Evolutionary conservation across 352 stramenopile genomes (phyloP).

Genomic region (Pythium dissotocum): DNA sequence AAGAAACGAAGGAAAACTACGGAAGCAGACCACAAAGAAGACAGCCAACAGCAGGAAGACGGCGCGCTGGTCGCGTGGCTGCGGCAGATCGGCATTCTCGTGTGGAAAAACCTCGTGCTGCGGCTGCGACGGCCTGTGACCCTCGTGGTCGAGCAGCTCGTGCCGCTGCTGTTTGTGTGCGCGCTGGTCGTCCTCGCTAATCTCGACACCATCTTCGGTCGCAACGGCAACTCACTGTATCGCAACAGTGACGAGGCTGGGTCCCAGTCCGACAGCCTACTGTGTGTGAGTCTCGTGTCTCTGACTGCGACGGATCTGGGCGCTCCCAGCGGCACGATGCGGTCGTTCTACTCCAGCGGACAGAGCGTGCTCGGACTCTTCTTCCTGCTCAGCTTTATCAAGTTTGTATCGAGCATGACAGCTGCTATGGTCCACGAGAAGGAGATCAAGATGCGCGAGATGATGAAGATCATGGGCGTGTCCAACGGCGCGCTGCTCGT

Average conservation of each 20-base stretch:
- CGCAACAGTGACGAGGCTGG: slow-evolving; percentile 2
- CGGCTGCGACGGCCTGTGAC: slow-evolving; percentile 28
- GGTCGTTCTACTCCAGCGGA: slow-evolving; percentile 44
- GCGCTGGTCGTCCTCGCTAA: slow-evolving; percentile 40
- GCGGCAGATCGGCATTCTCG: slow-evolving; percentile 34
- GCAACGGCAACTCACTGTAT: neutral
- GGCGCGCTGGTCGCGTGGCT: slow-evolving; percentile 14
- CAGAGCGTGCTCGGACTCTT: slow-evolving; percentile 46
- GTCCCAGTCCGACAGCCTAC: slow-evolving; percentile 25
- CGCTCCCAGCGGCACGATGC: slow-evolving; percentile 28
- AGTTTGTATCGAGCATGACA: slow-evolving; percentile 68
- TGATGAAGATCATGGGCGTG: slow-evolving; percentile 87
- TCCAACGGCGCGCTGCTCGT: slow-evolving; percentile 56
- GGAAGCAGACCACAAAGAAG: neutral
- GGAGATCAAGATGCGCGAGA: slow-evolving; percentile 69
- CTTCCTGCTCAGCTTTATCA: slow-evolving; percentile 43
- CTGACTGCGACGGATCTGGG: slow-evolving; percentile 25
- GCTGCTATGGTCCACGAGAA: slow-evolving; percentile 82
- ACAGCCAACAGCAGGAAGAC: neutral
- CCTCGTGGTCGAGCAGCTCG: slow-evolving; percentile 37
- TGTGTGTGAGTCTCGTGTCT: slow-evolving; percentile 27
- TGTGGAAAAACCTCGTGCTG: slow-evolving; percentile 50
- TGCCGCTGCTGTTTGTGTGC: slow-evolving; percentile 41
- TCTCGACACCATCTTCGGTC: slow-evolving; percentile 32
- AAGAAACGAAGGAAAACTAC: neutral